Conservation (phyloP, 2,329 filamentous ascomycete species). For the Septoria linicola region DNA sequence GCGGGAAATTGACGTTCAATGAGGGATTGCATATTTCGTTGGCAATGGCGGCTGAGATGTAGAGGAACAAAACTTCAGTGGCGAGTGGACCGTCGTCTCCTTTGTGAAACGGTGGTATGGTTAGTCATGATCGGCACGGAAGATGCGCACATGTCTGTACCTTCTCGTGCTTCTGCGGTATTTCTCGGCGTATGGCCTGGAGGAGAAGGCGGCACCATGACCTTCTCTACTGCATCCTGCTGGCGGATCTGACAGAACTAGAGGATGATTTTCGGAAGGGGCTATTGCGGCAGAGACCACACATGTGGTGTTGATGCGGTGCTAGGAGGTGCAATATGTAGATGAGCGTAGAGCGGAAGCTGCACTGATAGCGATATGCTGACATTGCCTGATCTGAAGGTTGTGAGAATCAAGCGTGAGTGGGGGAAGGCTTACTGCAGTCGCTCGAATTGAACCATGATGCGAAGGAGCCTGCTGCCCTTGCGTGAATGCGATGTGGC, state of each 20-base stretch:
- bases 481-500: too few species aligned
- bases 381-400: too few species aligned
- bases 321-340: slow-evolving; percentile 6
- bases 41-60: background rate
- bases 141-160: background rate
- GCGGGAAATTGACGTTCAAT: background rate
- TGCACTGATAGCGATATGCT: too few species aligned
- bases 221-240: background rate
- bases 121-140: background rate
- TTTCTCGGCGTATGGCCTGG: too few species aligned
- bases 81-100: background rate
- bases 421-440: too few species aligned
- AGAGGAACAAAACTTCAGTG: background rate
- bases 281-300: slow-evolving; percentile 9
- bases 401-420: too few species aligned
- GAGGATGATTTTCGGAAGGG: slow-evolving; percentile 1
- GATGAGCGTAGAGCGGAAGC: background rate
- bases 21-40: background rate
- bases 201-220: background rate
- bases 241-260: background rate
- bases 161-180: background rate
- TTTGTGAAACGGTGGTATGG: background rate
- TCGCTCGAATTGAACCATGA: too few species aligned
- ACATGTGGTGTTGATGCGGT: slow-evolving; percentile 5
- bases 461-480: too few species aligned